Percentiles rank a stretch among this genome's conserved stretches.
Conservation (phyloP, 768 basidiomycete species). For the Suillus discolor region DNA sequence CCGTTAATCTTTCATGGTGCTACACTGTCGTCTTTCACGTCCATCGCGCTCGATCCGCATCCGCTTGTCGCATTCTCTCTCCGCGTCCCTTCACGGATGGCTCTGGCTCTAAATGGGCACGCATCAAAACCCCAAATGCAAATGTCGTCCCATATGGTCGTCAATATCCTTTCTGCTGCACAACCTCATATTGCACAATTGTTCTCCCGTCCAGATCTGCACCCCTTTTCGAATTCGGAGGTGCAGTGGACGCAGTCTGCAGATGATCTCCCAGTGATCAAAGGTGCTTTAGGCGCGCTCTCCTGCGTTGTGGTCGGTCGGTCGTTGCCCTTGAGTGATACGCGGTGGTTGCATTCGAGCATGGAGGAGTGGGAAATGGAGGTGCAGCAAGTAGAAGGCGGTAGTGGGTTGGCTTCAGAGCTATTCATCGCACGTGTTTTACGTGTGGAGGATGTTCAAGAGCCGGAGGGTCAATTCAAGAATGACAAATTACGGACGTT, state of each 20-base stretch:
- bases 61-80: constrained; percentile 90
- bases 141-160: constrained; percentile 56
- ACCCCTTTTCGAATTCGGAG: constrained; percentile 51
- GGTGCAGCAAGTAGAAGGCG: constrained; percentile 24
- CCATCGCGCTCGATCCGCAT: constrained; percentile 85
- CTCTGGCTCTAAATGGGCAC: constrained; percentile 50
- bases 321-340: constrained; percentile 63
- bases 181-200: constrained; percentile 63
- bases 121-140: constrained; percentile 14
- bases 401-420: constrained; percentile 54
- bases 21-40: constrained; percentile 91
- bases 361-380: constrained; percentile 17
- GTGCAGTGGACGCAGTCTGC: constrained; percentile 42
- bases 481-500: constrained; percentile 34
- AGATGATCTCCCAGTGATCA: constrained; percentile 63
- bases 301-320: constrained; percentile 67
- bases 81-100: constrained; percentile 88
- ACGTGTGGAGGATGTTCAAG: constrained; percentile 51
- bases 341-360: constrained; percentile 39
- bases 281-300: constrained; percentile 66
- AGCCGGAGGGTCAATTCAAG: constrained; percentile 22
- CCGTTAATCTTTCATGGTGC: constrained; percentile 71
- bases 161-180: constrained; percentile 76
- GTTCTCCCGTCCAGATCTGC: constrained; percentile 75
- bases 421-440: constrained; percentile 83